A percentile compares a stretch with the other conserved stretches of the same genome.
phyloP scores from a whole-genome alignment of 495 filamentous ascomycete genomes.

The Penicillium ucsense region DNA sequence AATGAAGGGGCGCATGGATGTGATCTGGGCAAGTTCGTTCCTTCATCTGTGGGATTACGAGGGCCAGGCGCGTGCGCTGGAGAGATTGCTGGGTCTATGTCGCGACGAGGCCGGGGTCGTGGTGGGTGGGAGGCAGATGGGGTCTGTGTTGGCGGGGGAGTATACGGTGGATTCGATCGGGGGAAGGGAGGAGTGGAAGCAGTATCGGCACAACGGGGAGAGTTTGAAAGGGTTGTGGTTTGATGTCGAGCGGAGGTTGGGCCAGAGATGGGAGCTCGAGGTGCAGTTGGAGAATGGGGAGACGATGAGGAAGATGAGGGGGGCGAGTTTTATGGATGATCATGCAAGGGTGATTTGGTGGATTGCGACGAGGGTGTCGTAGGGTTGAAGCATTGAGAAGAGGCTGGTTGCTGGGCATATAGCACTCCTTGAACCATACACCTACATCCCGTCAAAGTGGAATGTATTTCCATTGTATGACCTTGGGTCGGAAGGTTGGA shows the following conservation, averaged over 20 bases:
- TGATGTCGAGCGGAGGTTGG: slow-evolving; percentile 29
- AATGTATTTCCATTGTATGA: no score
- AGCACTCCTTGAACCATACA: no score
- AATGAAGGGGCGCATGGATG: slow-evolving; percentile 22
- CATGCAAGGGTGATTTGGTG: background rate
- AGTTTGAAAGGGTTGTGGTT: slow-evolving; percentile 38
- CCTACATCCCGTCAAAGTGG: no score
- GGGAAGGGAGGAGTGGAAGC: slow-evolving; percentile 1
- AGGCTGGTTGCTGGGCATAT: no score
- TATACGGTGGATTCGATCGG: slow-evolving; percentile 8
- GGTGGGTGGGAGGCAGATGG: slow-evolving; percentile 34
- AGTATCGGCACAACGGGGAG: slow-evolving; percentile 32
- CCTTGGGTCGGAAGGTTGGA: no score
- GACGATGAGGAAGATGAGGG: background rate
- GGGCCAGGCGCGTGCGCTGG: slow-evolving; percentile 22
- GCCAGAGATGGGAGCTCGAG: slow-evolving; percentile 30
- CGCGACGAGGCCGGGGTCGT: slow-evolving; percentile 21
- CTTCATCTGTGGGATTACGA: slow-evolving; percentile 36
- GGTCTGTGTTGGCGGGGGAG: slow-evolving; percentile 17
- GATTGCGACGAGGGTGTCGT: background rate
- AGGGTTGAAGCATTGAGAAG: background rate
- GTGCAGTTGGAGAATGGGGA: slow-evolving; percentile 1
- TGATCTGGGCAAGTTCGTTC: slow-evolving; percentile 33
- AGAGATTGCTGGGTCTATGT: slow-evolving; percentile 23
- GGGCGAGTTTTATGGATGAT: background rate